Evolutionary conservation across 1,139 yeast species (phyloP), one percentile per base, ranked within the genome.

Genomic region (Candida sp.): DNA sequence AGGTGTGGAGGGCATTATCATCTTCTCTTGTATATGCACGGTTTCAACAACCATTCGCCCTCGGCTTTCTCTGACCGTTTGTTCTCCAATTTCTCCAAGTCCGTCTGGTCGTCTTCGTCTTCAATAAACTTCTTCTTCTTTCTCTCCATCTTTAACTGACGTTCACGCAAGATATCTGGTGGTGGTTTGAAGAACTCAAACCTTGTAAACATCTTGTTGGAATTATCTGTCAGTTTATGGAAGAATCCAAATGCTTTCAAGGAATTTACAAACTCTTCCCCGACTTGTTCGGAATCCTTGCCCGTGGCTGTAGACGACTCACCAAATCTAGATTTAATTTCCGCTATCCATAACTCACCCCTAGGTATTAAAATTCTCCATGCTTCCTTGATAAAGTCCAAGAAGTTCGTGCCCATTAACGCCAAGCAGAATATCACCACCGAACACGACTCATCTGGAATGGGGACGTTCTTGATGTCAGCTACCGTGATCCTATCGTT

Each of bases 341-440:
- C 99, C 1, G 98, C 96, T 52, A 94, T 91, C 99, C 99, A 96
- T 46, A 94, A 73, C 64, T 93, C 97, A 25, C 99, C 99, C 53
- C 90, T 80, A 41, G 97, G 97, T 9, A 92, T 87, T 51, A 94
- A 75, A 25, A 94, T 79, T 59, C 99, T 80, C 65, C 89, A 79
- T 0, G 98, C 99, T 67, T 94, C 99, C 53, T 86, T 78, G 51
- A 94, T 83, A 65, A 94, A 96, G 65, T 94, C 98, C 54, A 93
- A 74, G 66, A 93, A 92, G 65, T 94, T 94, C 4, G 98, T 94
- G 5, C 99, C 99, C 99, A 96, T 94, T 58, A 94, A 77, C 0
- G 98, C 96, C 52, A 94, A 78, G 68, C 99, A 94, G 68, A 93
- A 94, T 8, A 94, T 83, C 12, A 90, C 99, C 45, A 94, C 79